phyloP scores from a whole-genome alignment of 2,329 filamentous ascomycete genomes.

The Cyphellophora attinorum region DNA sequence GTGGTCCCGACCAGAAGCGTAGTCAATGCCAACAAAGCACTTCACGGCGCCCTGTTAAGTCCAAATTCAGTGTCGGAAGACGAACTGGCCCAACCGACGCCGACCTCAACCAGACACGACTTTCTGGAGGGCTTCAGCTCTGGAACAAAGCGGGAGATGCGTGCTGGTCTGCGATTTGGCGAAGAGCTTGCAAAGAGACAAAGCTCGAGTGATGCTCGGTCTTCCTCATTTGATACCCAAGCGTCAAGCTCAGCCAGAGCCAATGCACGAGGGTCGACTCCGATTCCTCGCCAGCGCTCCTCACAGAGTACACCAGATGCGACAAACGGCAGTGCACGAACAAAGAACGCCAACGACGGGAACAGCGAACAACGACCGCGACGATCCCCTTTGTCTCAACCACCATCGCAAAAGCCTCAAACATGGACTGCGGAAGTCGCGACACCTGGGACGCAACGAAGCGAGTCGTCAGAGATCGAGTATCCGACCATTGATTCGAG shows the following conservation, averaged over 20 bases:
- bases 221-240: not conserved
- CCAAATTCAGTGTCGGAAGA: conserved; percentile 2
- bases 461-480: not conserved
- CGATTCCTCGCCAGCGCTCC: conserved; percentile 3
- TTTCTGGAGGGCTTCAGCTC: conserved; percentile 24
- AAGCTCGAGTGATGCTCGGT: not conserved
- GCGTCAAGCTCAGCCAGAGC: conserved; percentile 1
- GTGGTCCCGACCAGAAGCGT: conserved; percentile 11
- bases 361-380: not conserved
- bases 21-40: conserved; percentile 27
- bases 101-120: conserved; percentile 3
- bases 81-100: conserved; percentile 7
- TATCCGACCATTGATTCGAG: conserved; percentile 7
- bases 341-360: not conserved
- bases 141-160: conserved; percentile 29
- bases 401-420: not conserved
- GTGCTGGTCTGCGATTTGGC: conserved; percentile 31
- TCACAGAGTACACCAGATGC: not conserved
- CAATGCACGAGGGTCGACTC: conserved; percentile 8
- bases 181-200: conserved; percentile 31
- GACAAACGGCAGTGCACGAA: not conserved
- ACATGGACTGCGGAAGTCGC: not conserved
- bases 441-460: conserved; percentile 6
- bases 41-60: conserved; percentile 22
- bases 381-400: not conserved